Evolutionary conservation across 1,284 basidiomycete genomes (phyloP).

Genomic region (Volvariella surrecta): DNA sequence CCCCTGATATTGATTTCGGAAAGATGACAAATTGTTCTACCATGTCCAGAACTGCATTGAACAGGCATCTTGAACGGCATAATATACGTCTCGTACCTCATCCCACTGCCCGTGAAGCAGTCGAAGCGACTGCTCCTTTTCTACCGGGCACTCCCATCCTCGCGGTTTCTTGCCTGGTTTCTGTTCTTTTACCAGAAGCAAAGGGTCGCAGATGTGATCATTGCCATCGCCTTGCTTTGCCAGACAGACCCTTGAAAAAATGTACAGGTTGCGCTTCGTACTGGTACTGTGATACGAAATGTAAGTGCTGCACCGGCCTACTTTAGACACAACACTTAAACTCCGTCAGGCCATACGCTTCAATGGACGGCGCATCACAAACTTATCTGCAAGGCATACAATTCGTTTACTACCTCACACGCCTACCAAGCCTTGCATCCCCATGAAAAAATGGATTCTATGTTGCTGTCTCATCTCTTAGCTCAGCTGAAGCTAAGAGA

Average conservation of each 20-base stretch:
- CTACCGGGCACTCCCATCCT: constrained; percentile 38
- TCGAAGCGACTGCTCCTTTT: constrained; percentile 30
- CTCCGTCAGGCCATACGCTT: constrained; percentile 44
- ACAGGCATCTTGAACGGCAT: background rate
- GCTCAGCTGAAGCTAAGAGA: constrained; percentile 28
- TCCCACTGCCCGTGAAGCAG: constrained; percentile 39
- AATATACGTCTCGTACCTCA: constrained; percentile 30
- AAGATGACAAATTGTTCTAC: too few relatives aligned
- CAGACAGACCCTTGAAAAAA: constrained; percentile 25
- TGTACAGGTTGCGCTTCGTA: constrained; percentile 60
- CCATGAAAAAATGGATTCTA: constrained; percentile 49
- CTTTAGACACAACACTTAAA: constrained; percentile 8
- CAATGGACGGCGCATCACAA: constrained; percentile 62
- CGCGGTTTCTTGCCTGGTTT: constrained; percentile 32
- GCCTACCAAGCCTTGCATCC: constrained; percentile 37
- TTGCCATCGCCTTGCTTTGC: constrained; percentile 33
- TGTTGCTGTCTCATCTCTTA: constrained; percentile 55
- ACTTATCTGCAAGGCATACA: constrained; percentile 51
- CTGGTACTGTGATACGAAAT: constrained; percentile 60
- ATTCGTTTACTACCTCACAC: constrained; percentile 33
- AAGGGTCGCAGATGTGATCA: constrained; percentile 59
- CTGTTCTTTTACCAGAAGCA: constrained; percentile 41
- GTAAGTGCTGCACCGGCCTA: constrained; percentile 28
- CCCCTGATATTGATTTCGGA: too few relatives aligned
- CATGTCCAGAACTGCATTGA: background rate